phyloP scores from a whole-genome alignment of 129 eudicot genomes.

The Helianthus annuus region HanXRQr2.0-SUNRISE NC_035448.2:2682345-2682844 shows the following conservation, averaged over 20 bases:
- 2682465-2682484: no score
- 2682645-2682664: background rate
- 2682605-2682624: conserved; percentile 1
- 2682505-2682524: conserved; percentile 82
- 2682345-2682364: no score
- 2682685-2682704: conserved; percentile 84
- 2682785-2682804: conserved; percentile 94
- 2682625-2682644: background rate
- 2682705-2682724: conserved; percentile 79
- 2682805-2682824: conserved; percentile 28
- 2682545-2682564: conserved; percentile 79
- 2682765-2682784: conserved; percentile 87
- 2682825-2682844: conserved; percentile 2
- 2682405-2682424: no score
- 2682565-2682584: conserved; percentile 71
- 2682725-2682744: conserved; percentile 73
- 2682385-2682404: no score
- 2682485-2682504: no score
- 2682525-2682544: conserved; percentile 69
- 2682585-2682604: conserved; percentile 87
- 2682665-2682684: conserved; percentile 31
- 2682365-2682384: no score
- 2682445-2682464: no score
- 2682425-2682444: no score
- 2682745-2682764: conserved; percentile 84